A percentile compares a stretch with the other conserved stretches of the same genome.
phyloP scores from a whole-genome alignment of 805 yeast species.

The Scheffersomyces amazonensis region DNA sequence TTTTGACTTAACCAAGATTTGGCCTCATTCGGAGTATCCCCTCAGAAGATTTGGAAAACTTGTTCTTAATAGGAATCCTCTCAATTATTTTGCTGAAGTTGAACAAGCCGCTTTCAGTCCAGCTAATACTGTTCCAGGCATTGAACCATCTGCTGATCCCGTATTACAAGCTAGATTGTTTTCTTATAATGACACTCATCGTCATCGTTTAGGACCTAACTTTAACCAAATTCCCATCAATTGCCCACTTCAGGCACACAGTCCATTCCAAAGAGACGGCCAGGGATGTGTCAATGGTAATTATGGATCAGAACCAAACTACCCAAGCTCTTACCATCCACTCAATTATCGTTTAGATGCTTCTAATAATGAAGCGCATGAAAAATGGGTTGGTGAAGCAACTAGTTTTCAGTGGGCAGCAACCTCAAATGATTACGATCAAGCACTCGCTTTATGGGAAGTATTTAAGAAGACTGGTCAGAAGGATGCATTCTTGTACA shows the following conservation, averaged over 20 bases:
- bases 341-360: conserved; percentile 4
- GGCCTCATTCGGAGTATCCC: conserved; percentile 59
- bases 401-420: conserved; percentile 24
- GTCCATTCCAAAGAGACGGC: conserved; percentile 8
- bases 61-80: conserved; percentile 52
- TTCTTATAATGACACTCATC: conserved; percentile 82
- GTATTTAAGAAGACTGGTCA: conserved; percentile 17
- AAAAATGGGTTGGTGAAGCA: conserved; percentile 23
- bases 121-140: conserved; percentile 79
- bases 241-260: conserved; percentile 1
- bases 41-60: conserved; percentile 54
- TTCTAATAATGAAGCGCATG: conserved; percentile 16
- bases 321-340: conserved; percentile 6
- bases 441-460: conserved; percentile 18
- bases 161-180: conserved; percentile 79
- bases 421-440: conserved; percentile 19
- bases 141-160: conserved; percentile 81
- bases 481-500: conserved; percentile 20
- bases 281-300: conserved; percentile 5
- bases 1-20: conserved; percentile 54
- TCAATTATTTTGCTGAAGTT: conserved; percentile 50
- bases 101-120: conserved; percentile 88
- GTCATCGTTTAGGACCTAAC: conserved; percentile 75
- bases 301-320: conserved; percentile 9
- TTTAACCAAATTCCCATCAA: conserved; percentile 67